Base-by-base conservation (phyloP, 202 grass and related monocot species). In the Hordeum pubiflorum region DNA sequence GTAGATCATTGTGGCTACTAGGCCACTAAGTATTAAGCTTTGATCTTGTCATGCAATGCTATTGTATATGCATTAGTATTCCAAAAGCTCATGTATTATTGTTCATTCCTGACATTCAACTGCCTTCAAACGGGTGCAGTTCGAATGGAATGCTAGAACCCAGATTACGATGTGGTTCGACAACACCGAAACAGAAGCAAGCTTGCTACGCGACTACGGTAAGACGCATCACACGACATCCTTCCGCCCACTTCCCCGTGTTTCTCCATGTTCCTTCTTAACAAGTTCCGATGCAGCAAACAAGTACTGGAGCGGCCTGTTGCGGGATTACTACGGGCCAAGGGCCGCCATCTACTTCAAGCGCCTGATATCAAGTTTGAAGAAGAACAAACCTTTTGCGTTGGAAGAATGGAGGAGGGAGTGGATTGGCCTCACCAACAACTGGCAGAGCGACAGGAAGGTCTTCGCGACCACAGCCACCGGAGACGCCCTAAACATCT, bases 161-260 rank as follows among this genome's bases (percentile, higher is more conserved):
- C 91, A 97, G 81, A 83, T 97, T 69, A 97, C 93, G 34, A 91
- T 97, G 91, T 97, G 93, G 93, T 97, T 93, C 63, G 93, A 97
- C 81, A 97, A 93, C 57, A 89, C 89, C 0, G 72, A 91, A 15
- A 87, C 84, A 46, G 77, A 89, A 89, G 93, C 93, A 86, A 97
- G 93, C 81, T 66, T 93, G 20, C 74, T 97, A 20, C 93, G 72
- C 3, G 91, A 97, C 48, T 93, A 97, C n/a, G 91, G 91, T 97
- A 65, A 61, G 52, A 33, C 7, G 2, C 23, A 41, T 85, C 9
- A 2, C 31, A 36, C 81, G 23, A 22, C 21, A 36, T 13, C 55
- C 66, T 48, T 20, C 54, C 21, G 5, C 13, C 18, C 44, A 31
- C 27, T 76, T 57, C 2, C 5, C 73, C 34, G 8, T 12, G 7